phyloP scores from a whole-genome alignment of 257 asterid genomes.

The Phtheirospermum japonicum region DNA sequence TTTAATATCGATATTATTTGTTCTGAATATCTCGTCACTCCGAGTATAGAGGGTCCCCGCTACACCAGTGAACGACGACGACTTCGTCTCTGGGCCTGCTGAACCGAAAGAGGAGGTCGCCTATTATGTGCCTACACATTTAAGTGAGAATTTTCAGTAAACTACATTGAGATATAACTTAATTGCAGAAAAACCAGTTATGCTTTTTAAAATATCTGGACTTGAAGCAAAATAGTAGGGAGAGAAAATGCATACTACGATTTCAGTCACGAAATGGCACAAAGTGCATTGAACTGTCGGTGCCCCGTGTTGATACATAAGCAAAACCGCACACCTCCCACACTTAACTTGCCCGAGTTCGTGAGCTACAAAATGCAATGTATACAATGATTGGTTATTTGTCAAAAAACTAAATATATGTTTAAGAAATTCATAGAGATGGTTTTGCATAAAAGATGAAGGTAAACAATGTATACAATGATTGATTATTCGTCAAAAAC shows the following conservation, averaged over 20 bases:
- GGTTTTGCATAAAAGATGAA: background rate
- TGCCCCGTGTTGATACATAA: slow-evolving; percentile 80
- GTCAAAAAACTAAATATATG: background rate
- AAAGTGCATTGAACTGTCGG: slow-evolving; percentile 74
- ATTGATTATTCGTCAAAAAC: background rate
- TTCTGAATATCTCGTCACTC: no score
- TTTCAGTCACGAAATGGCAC: slow-evolving; percentile 67
- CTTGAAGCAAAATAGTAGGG: slow-evolving; percentile 2
- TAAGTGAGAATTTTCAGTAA: slow-evolving; percentile 21
- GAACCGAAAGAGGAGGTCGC: slow-evolving; percentile 73
- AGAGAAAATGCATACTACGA: slow-evolving; percentile 52
- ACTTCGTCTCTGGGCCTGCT: slow-evolving; percentile 53
- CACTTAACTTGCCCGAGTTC: slow-evolving; percentile 89
- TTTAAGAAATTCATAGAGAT: background rate
- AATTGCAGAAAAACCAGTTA: no score
- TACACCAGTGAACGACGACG: slow-evolving; percentile 27
- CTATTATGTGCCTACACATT: slow-evolving; percentile 64
- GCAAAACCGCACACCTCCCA: slow-evolving; percentile 67
- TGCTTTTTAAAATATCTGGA: background rate
- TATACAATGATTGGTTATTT: background rate
- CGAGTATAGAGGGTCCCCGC: no score
- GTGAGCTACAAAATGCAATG: slow-evolving; percentile 44
- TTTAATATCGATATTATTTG: background rate
- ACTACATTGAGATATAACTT: no score
- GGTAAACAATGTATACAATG: background rate